Evolutionary conservation across 208 protist genomes (phyloP), one percentile per base, ranked within the genome.

Genomic region (Porcisia deanei): DNA sequence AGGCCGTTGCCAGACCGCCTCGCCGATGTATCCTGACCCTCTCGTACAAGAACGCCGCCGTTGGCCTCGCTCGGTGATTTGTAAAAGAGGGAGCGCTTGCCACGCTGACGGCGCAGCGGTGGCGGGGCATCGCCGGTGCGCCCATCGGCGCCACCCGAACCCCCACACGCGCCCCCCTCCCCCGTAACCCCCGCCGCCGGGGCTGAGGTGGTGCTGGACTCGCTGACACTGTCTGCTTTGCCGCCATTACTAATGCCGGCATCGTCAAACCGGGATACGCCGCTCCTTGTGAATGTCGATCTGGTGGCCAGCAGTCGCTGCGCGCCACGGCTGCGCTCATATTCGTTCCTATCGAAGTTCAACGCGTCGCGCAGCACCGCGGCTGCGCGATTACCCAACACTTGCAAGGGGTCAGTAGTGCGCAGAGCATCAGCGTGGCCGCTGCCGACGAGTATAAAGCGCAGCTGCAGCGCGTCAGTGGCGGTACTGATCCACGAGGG

Each of bases 41-140:
- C 66, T 53, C 18, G 47, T 9, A 57, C 66, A 30, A 71, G 66
- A 18, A 71, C 75, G 60, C 77, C 43, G 47, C 41, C 59, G 20
- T 55, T 73, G 18, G 49, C 41, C 18, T 67, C 47, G 55, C 72
- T 49, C 34, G n/a, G 49, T 6, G 64, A 39, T 43, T 88, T 71
- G 72, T 85, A 85, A 66, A 85, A 85, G 71, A 88, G 77, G 3
- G 81, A 88, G 58, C 80, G 84, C 71, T 84, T 85, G 41, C 84
- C 84, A 37, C 84, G 84, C 7, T 76, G 52, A 34, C 84, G 84
- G 52, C 72, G 64, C 55, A 73, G 73, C 60, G 79, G 83, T 0
- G 70, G 73, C 20, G 53, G 66, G 4, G 66, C 61, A 41, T 60
- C 75, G 41, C 41, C 66, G 34, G 16, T 63, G 52, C 9, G 39